A percentile compares a stretch with the other conserved stretches of the same genome.
These are phyloP conservation scores for Purshia tridentata DNA, from an alignment of 306 rosid species.

Conservation along the genomic window DNA sequence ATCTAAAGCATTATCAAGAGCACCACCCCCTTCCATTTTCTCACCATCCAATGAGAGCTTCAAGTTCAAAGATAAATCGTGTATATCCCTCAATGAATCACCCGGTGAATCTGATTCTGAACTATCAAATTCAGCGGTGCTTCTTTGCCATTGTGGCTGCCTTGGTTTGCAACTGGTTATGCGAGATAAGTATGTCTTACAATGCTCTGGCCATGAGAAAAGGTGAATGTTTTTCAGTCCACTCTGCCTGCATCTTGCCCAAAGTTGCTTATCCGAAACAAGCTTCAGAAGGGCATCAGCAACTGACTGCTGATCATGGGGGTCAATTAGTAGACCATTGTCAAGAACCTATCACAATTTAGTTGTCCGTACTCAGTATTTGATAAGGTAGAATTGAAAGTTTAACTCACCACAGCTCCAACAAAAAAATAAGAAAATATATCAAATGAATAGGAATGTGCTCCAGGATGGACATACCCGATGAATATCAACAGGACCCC, in stretches of 20 bases:
- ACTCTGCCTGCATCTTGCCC: conserved; percentile 58
- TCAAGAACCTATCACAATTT: conserved; percentile 40
- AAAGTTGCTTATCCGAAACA: conserved; percentile 63
- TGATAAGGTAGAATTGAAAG: conserved; percentile 6
- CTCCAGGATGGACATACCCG: conserved; percentile 34
- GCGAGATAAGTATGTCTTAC: conserved; percentile 50
- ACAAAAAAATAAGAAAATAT: not conserved
- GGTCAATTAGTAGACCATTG: conserved; percentile 55
- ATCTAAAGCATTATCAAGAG: conserved; percentile 34
- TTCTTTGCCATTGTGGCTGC: conserved; percentile 57
- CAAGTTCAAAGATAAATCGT: conserved; percentile 53
- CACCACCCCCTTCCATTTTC: conserved; percentile 30
- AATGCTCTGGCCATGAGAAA: conserved; percentile 62
- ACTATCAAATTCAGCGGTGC: conserved; percentile 30
- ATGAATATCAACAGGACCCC: conserved; percentile 62
- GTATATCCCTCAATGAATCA: conserved; percentile 58
- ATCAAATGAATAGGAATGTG: conserved; percentile 13
- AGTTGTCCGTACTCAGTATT: not conserved
- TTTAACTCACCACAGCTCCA: not conserved
- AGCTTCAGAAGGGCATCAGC: conserved; percentile 66
- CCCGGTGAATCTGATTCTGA: conserved; percentile 42
- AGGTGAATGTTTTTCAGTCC: conserved; percentile 62
- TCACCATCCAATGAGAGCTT: conserved; percentile 51
- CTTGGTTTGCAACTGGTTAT: conserved; percentile 51
- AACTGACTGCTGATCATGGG: conserved; percentile 54